Base-by-base conservation (phyloP, 2,329 filamentous ascomycete species). In the Trichocomaceae sp. region DNA sequence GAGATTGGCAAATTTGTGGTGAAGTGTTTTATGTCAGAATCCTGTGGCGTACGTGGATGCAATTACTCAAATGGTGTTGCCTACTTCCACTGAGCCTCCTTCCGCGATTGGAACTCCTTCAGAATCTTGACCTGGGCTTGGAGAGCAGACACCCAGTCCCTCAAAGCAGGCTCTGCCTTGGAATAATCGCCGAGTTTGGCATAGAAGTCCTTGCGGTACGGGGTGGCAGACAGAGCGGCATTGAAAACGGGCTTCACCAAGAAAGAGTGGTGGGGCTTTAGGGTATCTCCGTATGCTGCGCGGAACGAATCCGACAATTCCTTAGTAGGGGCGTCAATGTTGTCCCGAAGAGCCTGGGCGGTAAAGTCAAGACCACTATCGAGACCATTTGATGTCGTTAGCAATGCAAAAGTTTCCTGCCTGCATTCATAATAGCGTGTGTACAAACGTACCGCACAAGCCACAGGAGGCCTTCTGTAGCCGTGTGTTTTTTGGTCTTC, bases 121-220 rank as follows among this genome's bases (percentile, higher is more conserved):
- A 97, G 75, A 63, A 95, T 91, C n/a, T 64, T 75, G 48, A 96
- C 85, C 63, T 86, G 80, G 72, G 85, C 84, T 76, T 93, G 85
- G 64, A 97, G 76, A 8, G 86, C 83, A n/a, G 73, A 76, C 58
- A 97, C 78, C 81, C 92, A 96, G 60, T 77, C 75, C 63, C 79
- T 75, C 65, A 96, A 72, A 66, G 87, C 83, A 54, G 73, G 68
- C 50, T 78, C 64, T 48, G 93, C 85, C 72, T 85, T 82, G 31
- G 63, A 58, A 56, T 73, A 66, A 8, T 64, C 58, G 29, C 61
- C 90, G 44, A 99, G 79, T 82, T 96, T 96, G 61, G 75, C 75
- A 71, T 96, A 97, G 70, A 99, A 97, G 73, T 92, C 88, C 71
- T 88, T 89, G 63, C 92, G 84, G 80, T 96, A 96, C 1, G 93